Evolutionary conservation across 106 monocot species (phyloP).

Genomic region (Triglochin maritima): DNA sequence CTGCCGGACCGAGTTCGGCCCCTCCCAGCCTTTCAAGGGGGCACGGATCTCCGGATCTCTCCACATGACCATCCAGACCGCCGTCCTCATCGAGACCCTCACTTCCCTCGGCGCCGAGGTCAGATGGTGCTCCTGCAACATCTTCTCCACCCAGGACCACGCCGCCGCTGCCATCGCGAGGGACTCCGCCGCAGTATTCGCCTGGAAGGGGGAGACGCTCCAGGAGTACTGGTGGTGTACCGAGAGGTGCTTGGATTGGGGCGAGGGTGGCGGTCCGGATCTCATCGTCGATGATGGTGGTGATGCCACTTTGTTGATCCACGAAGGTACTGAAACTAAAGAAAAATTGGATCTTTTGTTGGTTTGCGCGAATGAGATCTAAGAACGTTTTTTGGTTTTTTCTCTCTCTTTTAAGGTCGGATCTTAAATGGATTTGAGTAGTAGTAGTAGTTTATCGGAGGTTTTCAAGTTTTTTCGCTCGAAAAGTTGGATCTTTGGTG

Average conservation of each 20-base stretch:
- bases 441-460: too few species aligned
- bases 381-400: too few species aligned
- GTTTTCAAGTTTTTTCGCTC: too few species aligned
- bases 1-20: conserved; percentile 70
- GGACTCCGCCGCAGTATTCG: conserved; percentile 70
- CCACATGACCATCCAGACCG: conserved; percentile 93
- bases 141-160: conserved; percentile 87
- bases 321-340: conserved; percentile 25
- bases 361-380: too few species aligned
- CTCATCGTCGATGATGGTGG: conserved; percentile 89
- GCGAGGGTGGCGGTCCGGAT: conserved; percentile 62
- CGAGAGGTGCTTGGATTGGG: conserved; percentile 75
- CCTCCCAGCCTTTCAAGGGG: conserved; percentile 57
- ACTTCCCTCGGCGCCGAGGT: conserved; percentile 86
- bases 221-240: conserved; percentile 98
- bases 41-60: conserved; percentile 76
- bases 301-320: conserved; percentile 71
- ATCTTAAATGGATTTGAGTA: too few species aligned
- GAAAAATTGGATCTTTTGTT: too few species aligned
- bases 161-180: conserved; percentile 76
- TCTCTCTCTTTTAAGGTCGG: too few species aligned
- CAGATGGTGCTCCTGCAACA: conserved; percentile 91
- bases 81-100: conserved; percentile 82
- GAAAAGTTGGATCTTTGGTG: too few species aligned
- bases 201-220: conserved; percentile 91